phyloP scores from a whole-genome alignment of 257 asterid species.

The Solanum chaucha region DNA sequence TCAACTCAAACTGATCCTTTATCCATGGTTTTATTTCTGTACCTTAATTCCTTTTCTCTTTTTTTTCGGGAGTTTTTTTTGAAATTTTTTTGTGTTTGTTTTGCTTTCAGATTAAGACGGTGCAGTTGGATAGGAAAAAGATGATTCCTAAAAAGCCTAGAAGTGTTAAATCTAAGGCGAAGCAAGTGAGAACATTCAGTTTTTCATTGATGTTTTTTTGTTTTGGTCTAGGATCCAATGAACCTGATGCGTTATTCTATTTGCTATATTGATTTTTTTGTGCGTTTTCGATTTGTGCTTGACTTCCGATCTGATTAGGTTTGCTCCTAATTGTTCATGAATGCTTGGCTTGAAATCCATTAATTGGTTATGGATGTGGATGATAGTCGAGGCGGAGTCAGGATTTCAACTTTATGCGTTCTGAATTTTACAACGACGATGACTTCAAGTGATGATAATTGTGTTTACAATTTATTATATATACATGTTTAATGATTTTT shows the following conservation, averaged over 20 bases:
- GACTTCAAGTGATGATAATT: neutral
- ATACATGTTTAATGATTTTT: neutral
- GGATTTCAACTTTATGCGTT: neutral
- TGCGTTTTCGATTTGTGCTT: neutral
- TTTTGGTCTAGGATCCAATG: slow-evolving; percentile 18
- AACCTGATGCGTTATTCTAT: slow-evolving; percentile 4
- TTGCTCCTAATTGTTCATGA: neutral
- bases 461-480: neutral
- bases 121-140: slow-evolving; percentile 27
- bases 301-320: neutral
- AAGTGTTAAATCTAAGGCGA: slow-evolving; percentile 39
- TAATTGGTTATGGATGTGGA: neutral
- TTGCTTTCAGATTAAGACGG: slow-evolving; percentile 7
- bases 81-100: neutral
- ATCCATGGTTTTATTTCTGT: neutral
- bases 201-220: neutral
- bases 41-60: neutral
- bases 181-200: slow-evolving; percentile 25
- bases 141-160: slow-evolving; percentile 22
- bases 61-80: neutral
- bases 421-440: neutral
- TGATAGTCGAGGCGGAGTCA: neutral
- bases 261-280: neutral
- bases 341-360: neutral
- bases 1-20: slow-evolving; percentile 19